Evolutionary conservation across 2,329 filamentous ascomycete genomes (phyloP).

Genomic region (Cytospora leucostoma): DNA sequence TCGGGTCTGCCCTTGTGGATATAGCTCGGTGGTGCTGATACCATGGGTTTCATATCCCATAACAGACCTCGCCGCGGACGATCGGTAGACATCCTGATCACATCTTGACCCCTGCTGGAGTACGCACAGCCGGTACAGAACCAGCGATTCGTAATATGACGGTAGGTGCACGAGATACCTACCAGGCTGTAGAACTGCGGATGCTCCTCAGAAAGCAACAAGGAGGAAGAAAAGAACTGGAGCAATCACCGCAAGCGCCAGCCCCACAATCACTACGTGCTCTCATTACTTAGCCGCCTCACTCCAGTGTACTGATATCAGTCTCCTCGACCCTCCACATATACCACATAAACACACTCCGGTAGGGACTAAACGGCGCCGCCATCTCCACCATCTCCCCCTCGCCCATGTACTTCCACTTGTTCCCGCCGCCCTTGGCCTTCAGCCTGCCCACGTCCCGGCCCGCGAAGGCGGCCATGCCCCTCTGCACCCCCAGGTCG

Average conservation of each 20-base stretch:
- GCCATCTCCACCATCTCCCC: constrained; percentile 85
- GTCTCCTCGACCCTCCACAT: constrained; percentile 90
- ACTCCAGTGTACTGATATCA: constrained; percentile 65
- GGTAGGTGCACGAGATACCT: too few species aligned
- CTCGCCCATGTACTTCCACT: constrained; percentile 98
- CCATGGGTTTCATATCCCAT: not conserved
- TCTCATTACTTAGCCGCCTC: constrained; percentile 8
- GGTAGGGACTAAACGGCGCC: constrained; percentile 80
- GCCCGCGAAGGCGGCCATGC: constrained; percentile 86
- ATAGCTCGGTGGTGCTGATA: too few species aligned
- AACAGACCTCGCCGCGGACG: not conserved
- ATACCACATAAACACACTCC: constrained; percentile 96
- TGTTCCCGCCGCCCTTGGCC: constrained; percentile 66
- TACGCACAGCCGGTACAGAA: not conserved
- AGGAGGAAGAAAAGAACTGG: too few species aligned
- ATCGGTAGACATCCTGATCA: not conserved
- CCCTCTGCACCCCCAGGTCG: constrained; percentile 90
- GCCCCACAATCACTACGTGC: not conserved
- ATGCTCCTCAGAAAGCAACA: too few species aligned
- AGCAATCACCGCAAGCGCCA: not conserved
- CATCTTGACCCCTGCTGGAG: not conserved
- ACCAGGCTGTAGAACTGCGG: too few species aligned
- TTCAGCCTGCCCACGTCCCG: constrained; percentile 84
- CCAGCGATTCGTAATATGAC: not conserved
- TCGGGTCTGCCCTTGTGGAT: too few species aligned